Evolutionary conservation across 805 yeast species (phyloP), one percentile per base, ranked within the genome.

Genomic region (Cyberlindnera xishuangbannaensis): DNA sequence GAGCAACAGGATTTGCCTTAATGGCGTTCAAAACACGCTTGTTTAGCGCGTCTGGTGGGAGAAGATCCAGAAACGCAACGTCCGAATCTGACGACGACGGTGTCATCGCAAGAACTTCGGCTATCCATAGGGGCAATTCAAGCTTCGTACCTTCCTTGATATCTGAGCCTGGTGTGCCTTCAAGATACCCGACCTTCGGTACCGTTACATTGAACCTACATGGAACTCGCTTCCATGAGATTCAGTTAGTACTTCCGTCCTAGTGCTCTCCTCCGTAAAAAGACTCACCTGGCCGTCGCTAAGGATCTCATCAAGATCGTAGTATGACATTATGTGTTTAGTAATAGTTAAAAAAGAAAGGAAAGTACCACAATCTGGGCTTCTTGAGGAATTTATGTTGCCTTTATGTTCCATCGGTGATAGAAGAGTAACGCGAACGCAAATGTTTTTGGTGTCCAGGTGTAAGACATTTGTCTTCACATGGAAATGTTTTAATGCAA

Each of bases 51-150:
- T 77, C 83, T 1, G 97, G 97, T 30, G 73, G 76, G 17, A 74
- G 59, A 34, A 87, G 63, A 30, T 75, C 79, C 6, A 85, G 64
- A 46, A 85, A 83, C 5, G 82, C 74, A 6, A 53, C 45, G 12
- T 53, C 43, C 58, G 62, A 27, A 10, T 40, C 23, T 43, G 53
- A 47, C 25, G 44, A 51, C 20, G 36, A 48, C 40, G 67, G 49
- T 44, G 58, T 47, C 14, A 72, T 62, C 0, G 95, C 95, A 20
- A 88, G 60, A 2, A 82, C 71, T 38, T 78, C 78, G 0, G 95
- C 94, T 25, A 90, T 59, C 97, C 97, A 90, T 18, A 87, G 56
- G 0, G 97, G 97, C 16, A 90, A 64, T 37, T 83, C 88, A 4
- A 86, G 49, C 48, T 76, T 77, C 3, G 87, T 67, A 21, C 76